These are phyloP conservation scores for Neonectria punicea DNA, from an alignment of 2,329 filamentous ascomycete species.

Conservation along the genomic window DNA sequence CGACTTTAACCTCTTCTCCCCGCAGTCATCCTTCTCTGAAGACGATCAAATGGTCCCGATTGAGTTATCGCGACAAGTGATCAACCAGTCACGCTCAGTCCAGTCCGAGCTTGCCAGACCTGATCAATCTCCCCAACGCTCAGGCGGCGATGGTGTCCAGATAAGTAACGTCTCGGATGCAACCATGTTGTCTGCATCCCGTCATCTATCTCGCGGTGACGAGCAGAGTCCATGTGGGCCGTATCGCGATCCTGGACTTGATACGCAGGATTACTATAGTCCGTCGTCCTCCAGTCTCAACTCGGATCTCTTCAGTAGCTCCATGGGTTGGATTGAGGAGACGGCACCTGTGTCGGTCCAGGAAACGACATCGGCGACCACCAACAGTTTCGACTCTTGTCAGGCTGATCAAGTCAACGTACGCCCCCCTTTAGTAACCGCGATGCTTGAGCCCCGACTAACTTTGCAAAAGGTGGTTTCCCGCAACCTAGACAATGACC, in stretches of 20 bases:
- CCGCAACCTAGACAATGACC: conserved; percentile 17
- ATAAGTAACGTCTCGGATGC: conserved; percentile 14
- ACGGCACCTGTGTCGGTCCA: neutral
- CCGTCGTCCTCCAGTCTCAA: conserved; percentile 18
- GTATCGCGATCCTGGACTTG: conserved; percentile 34
- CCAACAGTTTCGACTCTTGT: neutral
- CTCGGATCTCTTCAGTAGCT: conserved; percentile 14
- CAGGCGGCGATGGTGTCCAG: conserved; percentile 8
- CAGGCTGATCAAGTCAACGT: conserved; percentile 29
- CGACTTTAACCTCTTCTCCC: conserved; percentile 68
- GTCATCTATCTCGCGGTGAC: conserved; percentile 22
- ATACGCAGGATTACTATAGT: conserved; percentile 17
- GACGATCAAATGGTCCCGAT: conserved; percentile 57
- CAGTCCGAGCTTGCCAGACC: conserved; percentile 25
- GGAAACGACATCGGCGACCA: neutral
- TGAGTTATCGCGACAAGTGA: conserved; percentile 34
- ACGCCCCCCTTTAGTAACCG: conserved; percentile 14
- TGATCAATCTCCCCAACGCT: conserved; percentile 21
- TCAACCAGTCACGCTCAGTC: conserved; percentile 32
- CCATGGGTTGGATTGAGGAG: conserved; percentile 5
- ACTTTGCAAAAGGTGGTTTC: conserved; percentile 38
- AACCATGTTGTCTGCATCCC: conserved; percentile 8
- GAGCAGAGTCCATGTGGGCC: conserved; percentile 16
- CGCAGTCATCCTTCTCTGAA: conserved; percentile 58
- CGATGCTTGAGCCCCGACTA: conserved; percentile 26